Evolutionary conservation across 139 green algal species (phyloP), one percentile per base, ranked within the genome.

Genomic region (Coelastrella sp.): DNA sequence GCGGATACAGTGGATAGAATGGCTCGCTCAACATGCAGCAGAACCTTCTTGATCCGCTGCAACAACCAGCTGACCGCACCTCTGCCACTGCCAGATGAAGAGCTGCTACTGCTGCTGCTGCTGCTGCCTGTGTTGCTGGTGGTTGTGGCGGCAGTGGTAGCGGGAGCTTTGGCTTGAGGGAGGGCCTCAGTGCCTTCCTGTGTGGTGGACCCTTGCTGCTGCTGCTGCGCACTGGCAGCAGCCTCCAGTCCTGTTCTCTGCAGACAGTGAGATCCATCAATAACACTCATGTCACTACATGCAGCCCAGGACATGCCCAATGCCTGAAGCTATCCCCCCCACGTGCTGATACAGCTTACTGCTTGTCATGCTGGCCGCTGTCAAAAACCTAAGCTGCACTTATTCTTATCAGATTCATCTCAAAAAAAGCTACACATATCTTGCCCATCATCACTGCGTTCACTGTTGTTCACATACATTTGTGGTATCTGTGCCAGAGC

Each of bases 61-160:
- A 73, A 7, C n/a, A 86, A n/a, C 81, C 81, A 85, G 19, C 17
- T 61, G 56, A 49, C 25, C 17, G 49, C n/a, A 9, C 78, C 19
- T 19, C 24, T 8, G 58, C 80, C 27, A n/a, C 80, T 74, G 80
- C 56, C 81, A 60, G 59, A 24, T 75, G 81, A 59, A 25, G 19
- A 12, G 65, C 19, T 86, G 80, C 59, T 25, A 12, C 35, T 65
- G 49, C 35, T 83, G 49, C 35, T 83, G 79, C 22, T 73, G 60
- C 80, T 85, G 79, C 59, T 86, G 81, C 81, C 74, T 24, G 20
- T 70, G 78, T 56, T 82, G 70, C 70, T 78, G 70, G 1, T 78
- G 70, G 63, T 17, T 22, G 63, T 17, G 15, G 63, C 4, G 35
- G 35, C 3, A 49, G 35, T 49, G 35, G 35, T 49, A 49, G 35